Evolutionary conservation across 371 early-diverging fungal species (phyloP).

Genomic region (Apophysomyces elegans): DNA sequence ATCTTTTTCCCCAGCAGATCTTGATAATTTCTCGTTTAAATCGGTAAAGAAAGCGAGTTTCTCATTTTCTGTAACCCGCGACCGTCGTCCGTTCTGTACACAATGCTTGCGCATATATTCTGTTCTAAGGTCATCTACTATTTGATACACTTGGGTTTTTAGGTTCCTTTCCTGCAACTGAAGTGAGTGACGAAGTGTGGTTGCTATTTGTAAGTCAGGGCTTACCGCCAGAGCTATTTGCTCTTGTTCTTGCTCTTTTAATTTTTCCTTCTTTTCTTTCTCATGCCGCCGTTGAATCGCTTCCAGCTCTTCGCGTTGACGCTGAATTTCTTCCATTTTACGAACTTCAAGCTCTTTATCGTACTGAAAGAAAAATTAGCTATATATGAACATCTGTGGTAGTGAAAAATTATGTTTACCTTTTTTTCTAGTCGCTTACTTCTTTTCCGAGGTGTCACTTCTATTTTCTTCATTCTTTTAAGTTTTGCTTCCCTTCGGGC

Average conservation of each 20-base stretch:
- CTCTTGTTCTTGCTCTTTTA: background rate
- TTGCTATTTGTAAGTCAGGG: background rate
- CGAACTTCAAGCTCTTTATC: slow-evolving; percentile 9
- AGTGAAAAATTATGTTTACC: background rate
- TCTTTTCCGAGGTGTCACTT: slow-evolving; percentile 10
- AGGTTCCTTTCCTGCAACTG: slow-evolving; percentile 13
- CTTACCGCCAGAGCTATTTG: background rate
- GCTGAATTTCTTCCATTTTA: slow-evolving; percentile 9
- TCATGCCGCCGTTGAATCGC: slow-evolving; percentile 1
- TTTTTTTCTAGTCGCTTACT: slow-evolving; percentile 13
- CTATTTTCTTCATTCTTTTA: background rate
- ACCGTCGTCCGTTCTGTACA: background rate
- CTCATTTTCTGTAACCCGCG: background rate
- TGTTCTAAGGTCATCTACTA: background rate
- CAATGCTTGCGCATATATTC: background rate
- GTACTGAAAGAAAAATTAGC: background rate
- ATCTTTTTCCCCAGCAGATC: slow-evolving; percentile 3
- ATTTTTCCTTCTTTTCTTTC: background rate
- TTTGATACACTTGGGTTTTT: background rate
- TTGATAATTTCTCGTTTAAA: background rate
- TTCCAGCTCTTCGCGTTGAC: slow-evolving; percentile 1
- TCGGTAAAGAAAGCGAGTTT: background rate
- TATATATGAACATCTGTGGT: background rate
- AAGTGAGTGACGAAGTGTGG: background rate
- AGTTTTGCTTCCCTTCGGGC: background rate